Percentiles rank a stretch among this genome's conserved stretches.
These are phyloP conservation scores for Phialocephala subalpina DNA, from an alignment of 2,329 filamentous ascomycete species.

Conservation along the genomic window DNA sequence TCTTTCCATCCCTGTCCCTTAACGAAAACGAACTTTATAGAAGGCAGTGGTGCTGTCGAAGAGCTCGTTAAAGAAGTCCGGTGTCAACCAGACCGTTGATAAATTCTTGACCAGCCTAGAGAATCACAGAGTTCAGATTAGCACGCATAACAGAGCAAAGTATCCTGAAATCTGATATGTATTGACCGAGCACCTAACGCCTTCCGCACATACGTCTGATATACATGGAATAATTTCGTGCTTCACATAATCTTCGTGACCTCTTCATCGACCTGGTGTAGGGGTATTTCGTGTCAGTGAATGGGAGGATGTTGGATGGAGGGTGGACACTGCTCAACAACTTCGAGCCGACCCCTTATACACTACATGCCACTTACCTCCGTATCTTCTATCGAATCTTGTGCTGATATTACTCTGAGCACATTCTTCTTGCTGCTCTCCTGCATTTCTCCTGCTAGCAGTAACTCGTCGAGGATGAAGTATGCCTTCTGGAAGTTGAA, in stretches of 20 bases:
- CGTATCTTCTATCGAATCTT: constrained; percentile 98
- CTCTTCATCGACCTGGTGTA: constrained; percentile 50
- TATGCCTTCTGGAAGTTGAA: constrained; percentile 99
- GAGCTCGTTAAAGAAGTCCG: constrained; percentile 21
- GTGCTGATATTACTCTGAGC: constrained; percentile 91
- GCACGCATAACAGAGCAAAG: constrained; percentile 14
- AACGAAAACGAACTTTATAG: background rate
- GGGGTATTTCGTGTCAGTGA: constrained; percentile 61
- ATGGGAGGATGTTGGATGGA: constrained; percentile 48
- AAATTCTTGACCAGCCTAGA: constrained; percentile 32
- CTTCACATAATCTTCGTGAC: constrained; percentile 48
- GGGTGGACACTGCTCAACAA: background rate
- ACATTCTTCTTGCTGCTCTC: constrained; percentile 99
- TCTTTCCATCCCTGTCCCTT: background rate
- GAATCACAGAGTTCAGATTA: constrained; percentile 22
- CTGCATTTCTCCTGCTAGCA: constrained; percentile 95
- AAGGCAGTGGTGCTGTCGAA: background rate
- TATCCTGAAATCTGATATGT: constrained; percentile 18
- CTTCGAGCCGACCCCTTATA: constrained; percentile 7
- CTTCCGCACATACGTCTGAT: constrained; percentile 29
- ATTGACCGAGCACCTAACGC: constrained; percentile 33
- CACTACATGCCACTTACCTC: constrained; percentile 71
- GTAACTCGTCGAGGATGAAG: constrained; percentile 96
- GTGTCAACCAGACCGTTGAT: constrained; percentile 20
- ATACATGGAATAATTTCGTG: constrained; percentile 30